These are phyloP conservation scores for Phytophthora rubi DNA, from an alignment of 352 stramenopile genomes.

Conservation along the genomic window DNA sequence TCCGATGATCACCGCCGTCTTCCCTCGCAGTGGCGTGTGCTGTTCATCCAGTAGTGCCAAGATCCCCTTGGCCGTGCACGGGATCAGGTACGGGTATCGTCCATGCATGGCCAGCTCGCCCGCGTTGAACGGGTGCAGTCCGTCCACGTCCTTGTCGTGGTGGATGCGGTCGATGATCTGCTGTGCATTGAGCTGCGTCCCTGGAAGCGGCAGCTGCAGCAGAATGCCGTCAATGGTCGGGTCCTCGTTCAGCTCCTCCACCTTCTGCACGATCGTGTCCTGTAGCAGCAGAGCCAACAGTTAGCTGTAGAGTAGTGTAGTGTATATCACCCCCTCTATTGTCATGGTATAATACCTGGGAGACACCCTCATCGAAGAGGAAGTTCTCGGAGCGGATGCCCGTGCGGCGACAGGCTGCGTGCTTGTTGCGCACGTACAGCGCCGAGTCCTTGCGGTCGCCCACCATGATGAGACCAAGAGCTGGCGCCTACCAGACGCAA, in stretches of 20 bases:
- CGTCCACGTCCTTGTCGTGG: slow-evolving; percentile 98
- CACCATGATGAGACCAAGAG: slow-evolving; percentile 98
- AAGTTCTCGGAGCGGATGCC: slow-evolving; percentile 94
- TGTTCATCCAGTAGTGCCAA: slow-evolving; percentile 94
- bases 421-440: slow-evolving; percentile 99
- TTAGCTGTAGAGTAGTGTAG: no score
- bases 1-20: slow-evolving; percentile 97
- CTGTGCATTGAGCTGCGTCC: slow-evolving; percentile 92
- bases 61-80: slow-evolving; percentile 98
- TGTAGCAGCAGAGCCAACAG: slow-evolving; percentile 24
- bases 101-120: slow-evolving; percentile 90
- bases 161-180: slow-evolving; percentile 93
- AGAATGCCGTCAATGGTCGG: slow-evolving; percentile 85
- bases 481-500: slow-evolving; percentile 70
- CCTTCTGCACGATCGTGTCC: slow-evolving; percentile 65
- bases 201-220: slow-evolving; percentile 93
- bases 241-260: slow-evolving; percentile 79
- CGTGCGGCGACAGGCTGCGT: slow-evolving; percentile 94
- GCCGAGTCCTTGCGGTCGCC: slow-evolving; percentile 95
- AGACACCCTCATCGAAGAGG: slow-evolving; percentile 68
- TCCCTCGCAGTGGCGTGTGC: slow-evolving; percentile 91
- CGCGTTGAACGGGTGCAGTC: slow-evolving; percentile 97
- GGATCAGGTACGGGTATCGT: slow-evolving; percentile 90
- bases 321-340: no score
- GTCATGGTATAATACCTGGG: slow-evolving; percentile 46